Base-by-base conservation (phyloP, 1,284 basidiomycete genomes). In the Porodaedalea pini region DNA sequence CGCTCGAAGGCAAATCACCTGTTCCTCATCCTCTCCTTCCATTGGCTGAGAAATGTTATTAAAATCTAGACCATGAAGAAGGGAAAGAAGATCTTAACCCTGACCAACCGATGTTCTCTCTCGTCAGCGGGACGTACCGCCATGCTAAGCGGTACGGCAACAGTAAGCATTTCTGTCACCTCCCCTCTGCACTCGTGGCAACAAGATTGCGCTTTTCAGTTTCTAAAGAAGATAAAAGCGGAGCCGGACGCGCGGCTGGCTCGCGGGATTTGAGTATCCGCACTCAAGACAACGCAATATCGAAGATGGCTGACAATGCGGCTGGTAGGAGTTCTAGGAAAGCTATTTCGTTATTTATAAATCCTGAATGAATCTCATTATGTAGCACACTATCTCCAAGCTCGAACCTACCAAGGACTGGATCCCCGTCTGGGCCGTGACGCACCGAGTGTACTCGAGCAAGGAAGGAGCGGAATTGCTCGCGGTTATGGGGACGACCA, bases 401-500 rank as follows among this genome's bases (percentile, higher is more conserved):
- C 73, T 23, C 78, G 94, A 27, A 83, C 82, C 0, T 99, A 90
- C 74, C 83, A 81, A 56, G 97, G 96, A 0, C 75, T 99, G 10
- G 95, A 98, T 63, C 76, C 82, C 27, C 79, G 90, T 8, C 67
- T 89, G 13, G 94, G 93, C 0, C 74, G 90, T 69, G 92, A 96
- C 66, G 81, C 79, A 7, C 94, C 95, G 0, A 83, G 89, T 60
- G 67, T 85, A 47, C 73, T 99, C 54, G 92, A 98, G 72, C 87
- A 96, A 70, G 96, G 93, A 1, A 76, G 92, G 57, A 90, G 81
- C 63, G 96, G 96, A 3, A 90, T 97, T 51, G 94, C 96, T 31
- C 81, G 88, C 62, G 92, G 90, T 3, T 98, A 99, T 69, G 74
- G 78, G 27, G 82, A 85, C 57, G 81, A 55, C 40, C 54, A 48